Evolutionary conservation across 2,329 filamentous ascomycete species (phyloP).

Genomic region (Arthroderma sp.): DNA sequence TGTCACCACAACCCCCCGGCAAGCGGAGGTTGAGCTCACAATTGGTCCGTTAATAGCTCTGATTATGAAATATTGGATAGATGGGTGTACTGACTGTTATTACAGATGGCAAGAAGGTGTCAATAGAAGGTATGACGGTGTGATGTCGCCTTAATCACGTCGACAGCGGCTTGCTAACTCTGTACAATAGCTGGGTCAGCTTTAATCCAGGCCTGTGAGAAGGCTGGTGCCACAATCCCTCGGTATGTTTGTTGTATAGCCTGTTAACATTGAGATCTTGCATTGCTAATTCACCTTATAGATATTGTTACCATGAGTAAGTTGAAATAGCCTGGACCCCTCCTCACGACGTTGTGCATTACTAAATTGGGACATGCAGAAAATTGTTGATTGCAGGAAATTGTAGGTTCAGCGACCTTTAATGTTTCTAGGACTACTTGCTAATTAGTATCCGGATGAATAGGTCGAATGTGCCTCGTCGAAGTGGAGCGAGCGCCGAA

Average conservation of each 20-base stretch:
- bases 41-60: constrained; percentile 50
- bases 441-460: constrained; percentile 4
- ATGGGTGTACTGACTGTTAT: constrained; percentile 22
- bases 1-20: constrained; percentile 62
- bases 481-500: constrained; percentile 95
- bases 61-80: constrained; percentile 42
- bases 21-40: constrained; percentile 91
- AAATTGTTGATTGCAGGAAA: constrained; percentile 99
- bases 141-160: background rate
- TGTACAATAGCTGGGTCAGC: constrained; percentile 66
- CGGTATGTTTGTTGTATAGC: constrained; percentile 41
- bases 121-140: constrained; percentile 66
- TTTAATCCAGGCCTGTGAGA: constrained; percentile 97
- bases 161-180: constrained; percentile 19
- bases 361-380: constrained; percentile 32
- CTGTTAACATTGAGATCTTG: background rate
- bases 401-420: constrained; percentile 38
- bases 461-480: constrained; percentile 86
- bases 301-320: constrained; percentile 98
- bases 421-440: background rate
- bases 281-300: constrained; percentile 29
- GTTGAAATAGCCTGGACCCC: constrained; percentile 20
- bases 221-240: constrained; percentile 80
- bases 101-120: constrained; percentile 92
- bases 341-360: background rate